Evolutionary conservation across 169 alveolate species (phyloP).

Genomic region (Eimeria brunetti): DNA sequence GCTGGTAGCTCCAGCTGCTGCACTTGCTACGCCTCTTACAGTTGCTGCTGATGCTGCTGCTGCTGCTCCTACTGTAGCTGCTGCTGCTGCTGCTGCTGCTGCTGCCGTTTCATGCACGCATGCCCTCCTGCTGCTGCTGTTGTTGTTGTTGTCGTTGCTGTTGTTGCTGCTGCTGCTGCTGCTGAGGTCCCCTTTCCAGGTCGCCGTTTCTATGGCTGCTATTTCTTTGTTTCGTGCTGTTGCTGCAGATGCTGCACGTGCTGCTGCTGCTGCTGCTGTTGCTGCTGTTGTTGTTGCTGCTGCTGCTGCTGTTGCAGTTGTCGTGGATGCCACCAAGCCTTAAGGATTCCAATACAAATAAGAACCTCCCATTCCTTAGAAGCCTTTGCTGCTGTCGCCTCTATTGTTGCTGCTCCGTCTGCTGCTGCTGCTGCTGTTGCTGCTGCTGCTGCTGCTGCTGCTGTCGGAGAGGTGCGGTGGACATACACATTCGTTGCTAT

Average conservation of each 20-base stretch:
- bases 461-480: not conserved
- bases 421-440: constrained; percentile 1
- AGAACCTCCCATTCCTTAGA: not conserved
- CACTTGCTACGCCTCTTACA: not conserved
- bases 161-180: not conserved
- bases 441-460: constrained; percentile 2
- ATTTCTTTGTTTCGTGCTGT: not conserved
- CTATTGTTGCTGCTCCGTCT: not conserved
- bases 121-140: not conserved
- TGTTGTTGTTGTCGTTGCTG: no score
- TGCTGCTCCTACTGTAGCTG: not conserved
- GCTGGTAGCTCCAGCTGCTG: not conserved
- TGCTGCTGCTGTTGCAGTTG: not conserved
- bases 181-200: no score
- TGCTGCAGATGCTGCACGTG: not conserved
- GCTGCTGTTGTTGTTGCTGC: no score
- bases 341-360: no score
- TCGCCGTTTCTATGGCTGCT: not conserved
- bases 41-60: not conserved
- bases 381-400: not conserved
- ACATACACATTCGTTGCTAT: not conserved
- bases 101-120: not conserved
- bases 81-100: not conserved
- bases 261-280: not conserved
- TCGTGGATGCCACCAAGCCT: not conserved